These are phyloP conservation scores for Boechera divaricarpa DNA, from an alignment of 345 rosid genomes.

Conservation along the genomic window DNA sequence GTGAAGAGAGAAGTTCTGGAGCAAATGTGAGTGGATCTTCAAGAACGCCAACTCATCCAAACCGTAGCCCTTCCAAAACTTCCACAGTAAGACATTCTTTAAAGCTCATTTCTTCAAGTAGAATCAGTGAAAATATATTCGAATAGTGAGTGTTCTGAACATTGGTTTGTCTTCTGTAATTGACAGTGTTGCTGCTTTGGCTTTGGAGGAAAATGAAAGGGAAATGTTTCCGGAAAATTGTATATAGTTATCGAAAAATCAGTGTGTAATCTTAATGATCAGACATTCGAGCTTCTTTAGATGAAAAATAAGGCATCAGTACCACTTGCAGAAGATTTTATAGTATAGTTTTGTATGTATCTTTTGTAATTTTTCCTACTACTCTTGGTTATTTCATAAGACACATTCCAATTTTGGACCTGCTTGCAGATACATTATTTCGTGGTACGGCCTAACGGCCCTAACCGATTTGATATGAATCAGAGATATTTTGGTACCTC, in stretches of 20 bases:
- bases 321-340: slow-evolving; percentile 26
- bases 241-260: slow-evolving; percentile 39
- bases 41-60: slow-evolving; percentile 48
- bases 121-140: neutral
- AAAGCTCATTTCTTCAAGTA: neutral
- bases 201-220: slow-evolving; percentile 64
- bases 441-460: neutral
- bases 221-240: slow-evolving; percentile 13
- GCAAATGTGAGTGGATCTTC: slow-evolving; percentile 57
- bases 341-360: slow-evolving; percentile 29
- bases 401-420: slow-evolving; percentile 25
- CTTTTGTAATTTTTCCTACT: neutral
- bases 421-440: slow-evolving; percentile 21
- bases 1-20: slow-evolving; percentile 70
- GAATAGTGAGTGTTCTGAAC: neutral
- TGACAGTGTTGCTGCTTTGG: slow-evolving; percentile 50
- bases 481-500: neutral
- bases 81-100: slow-evolving; percentile 54
- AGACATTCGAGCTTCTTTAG: slow-evolving; percentile 19
- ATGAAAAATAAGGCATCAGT: slow-evolving; percentile 28
- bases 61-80: slow-evolving; percentile 37
- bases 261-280: slow-evolving; percentile 26
- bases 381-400: slow-evolving; percentile 29
- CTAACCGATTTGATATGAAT: neutral
- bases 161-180: neutral